Base-by-base conservation (phyloP, 179 eudicot genomes). In the Heliamphora pulchella region DNA sequence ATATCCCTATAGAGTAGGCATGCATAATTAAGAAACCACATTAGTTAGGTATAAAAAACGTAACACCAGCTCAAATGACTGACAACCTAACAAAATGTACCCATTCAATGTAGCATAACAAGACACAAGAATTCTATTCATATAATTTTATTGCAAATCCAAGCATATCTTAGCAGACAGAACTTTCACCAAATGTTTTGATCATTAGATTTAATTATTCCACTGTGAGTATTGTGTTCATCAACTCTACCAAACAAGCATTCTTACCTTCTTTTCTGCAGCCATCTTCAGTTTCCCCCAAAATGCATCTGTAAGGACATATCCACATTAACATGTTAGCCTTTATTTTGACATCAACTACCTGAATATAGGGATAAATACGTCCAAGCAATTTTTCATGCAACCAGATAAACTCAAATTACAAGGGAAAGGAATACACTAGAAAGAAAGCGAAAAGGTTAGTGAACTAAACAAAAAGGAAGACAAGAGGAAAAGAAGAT, bases 261-360 rank as follows among this genome's bases (percentile, higher is more conserved):
- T 20, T 18, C 2, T 77, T 77, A 81, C 83, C 83, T 81, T 81
- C 71, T 71, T 81, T 77, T 77, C 83, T 77, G 83, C 83, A 77
- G 77, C 80, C 83, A 66, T 69, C 80, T 69, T 72, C 61, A 81
- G 63, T 31, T 71, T 81, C 54, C 44, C 39, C 83, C 83, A 81
- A 61, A 81, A 81, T 71, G 80, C 80, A 47, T 81, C 83, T 81
- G 83, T 18, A 59, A 18, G 50, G 53, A 70, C 71, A 77, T 14
- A 41, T 57, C 31, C 80, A 47, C 48, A 18, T 17, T 15, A 57
- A 41, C 50, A 75, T 64, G 62, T 59, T 41, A 3, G 53, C 9
- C 69, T 31, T 57, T 8, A 75, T 72, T 75, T 55, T 51, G 65
- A 54, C 22, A 76, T 39, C 58, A 17, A 13, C 17, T 14, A 41